These are phyloP conservation scores for Hymenoscyphus fraxineus DNA, from an alignment of 2,329 filamentous ascomycete genomes.

Conservation along the genomic window DNA sequence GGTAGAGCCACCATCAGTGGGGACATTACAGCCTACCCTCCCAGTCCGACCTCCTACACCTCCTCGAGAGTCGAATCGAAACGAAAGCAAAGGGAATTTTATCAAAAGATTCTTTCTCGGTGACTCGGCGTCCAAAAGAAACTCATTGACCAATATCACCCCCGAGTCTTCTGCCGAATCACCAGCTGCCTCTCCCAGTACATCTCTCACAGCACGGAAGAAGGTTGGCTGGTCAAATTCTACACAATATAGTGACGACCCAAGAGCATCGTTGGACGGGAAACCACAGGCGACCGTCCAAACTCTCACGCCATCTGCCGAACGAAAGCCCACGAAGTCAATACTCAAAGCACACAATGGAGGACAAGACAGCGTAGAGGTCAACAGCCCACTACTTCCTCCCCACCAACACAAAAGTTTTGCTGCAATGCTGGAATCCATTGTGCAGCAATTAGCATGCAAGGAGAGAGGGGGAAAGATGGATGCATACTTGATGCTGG, in stretches of 20 bases:
- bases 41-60: constrained; percentile 63
- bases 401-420: constrained; percentile 52
- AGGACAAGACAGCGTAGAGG: constrained; percentile 14
- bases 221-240: constrained; percentile 64
- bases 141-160: constrained; percentile 21
- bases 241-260: constrained; percentile 50
- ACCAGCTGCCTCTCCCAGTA: constrained; percentile 11
- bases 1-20: constrained; percentile 28
- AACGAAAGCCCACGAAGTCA: constrained; percentile 58
- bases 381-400: constrained; percentile 18
- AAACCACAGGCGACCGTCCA: constrained; percentile 14
- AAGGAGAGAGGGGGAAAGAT: constrained; percentile 67
- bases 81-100: constrained; percentile 35
- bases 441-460: constrained; percentile 75
- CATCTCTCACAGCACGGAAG: constrained; percentile 33
- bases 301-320: constrained; percentile 32
- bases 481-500: constrained; percentile 82
- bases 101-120: constrained; percentile 34
- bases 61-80: constrained; percentile 43
- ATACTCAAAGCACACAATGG: constrained; percentile 72
- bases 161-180: constrained; percentile 37
- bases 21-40: constrained; percentile 45
- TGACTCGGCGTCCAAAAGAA: constrained; percentile 18
- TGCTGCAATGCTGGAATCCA: constrained; percentile 78
- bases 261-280: constrained; percentile 23